Base-by-base conservation (phyloP, 805 yeast genomes). In the Wickerhamomyces bisporus region DNA sequence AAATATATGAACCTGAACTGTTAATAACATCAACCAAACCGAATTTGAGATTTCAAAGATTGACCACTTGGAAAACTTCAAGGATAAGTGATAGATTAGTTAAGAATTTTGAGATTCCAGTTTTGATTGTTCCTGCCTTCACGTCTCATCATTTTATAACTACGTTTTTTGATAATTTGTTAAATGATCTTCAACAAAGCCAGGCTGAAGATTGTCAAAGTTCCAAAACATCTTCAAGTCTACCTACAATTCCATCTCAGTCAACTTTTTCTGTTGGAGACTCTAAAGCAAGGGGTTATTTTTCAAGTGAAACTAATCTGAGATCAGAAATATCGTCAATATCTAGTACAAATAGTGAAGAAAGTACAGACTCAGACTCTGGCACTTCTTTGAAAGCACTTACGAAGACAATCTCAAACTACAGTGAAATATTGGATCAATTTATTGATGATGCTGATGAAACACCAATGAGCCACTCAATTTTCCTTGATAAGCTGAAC, bases 31-130 rank as follows among this genome's bases (percentile, higher is more conserved):
- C 81, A 12, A 70, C 81, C 1, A 77, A 77, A 44, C 77, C 78
- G 16, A 52, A 49, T 15, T 43, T 49, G 6, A 56, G 51, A 30
- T 58, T 72, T 30, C 60, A 65, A 14, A 79, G 82, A 3, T 63
- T 77, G 18, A 64, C 72, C 41, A 68, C 81, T 18, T 77, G 87
- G 83, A 62, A 62, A 29, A 73, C 83, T 5, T 71, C 80, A 23
- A 74, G 81, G 45, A 59, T 82, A 28, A 71, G 83, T 18, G 86
- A 80, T 52, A 62, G 85, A 34, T 63, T 81, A 32, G 82, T 81
- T 21, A 78, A 76, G 50, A 74, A 73, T 49, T 78, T 71, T 47
- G 77, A 80, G 4, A 69, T 80, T 13, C 88, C 89, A 0, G 73
- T 78, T n/a, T 68, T 81, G 18, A 72, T 81, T 34, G 81, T 77